Evolutionary conservation across 306 rosid genomes (phyloP).

Genomic region (Macrotyloma uniflorum): DNA sequence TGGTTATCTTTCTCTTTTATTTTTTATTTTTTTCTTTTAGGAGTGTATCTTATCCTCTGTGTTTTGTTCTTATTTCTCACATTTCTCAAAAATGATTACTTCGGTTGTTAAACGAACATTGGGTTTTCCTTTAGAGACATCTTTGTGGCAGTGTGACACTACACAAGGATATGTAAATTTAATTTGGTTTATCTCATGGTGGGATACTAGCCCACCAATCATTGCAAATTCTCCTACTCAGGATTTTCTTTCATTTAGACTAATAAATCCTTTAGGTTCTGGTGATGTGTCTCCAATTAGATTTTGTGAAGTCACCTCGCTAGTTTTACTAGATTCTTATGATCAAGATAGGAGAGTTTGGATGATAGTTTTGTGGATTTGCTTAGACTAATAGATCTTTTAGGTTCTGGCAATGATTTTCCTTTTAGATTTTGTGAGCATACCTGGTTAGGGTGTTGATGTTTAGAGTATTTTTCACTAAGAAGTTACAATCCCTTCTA

Average conservation of each 20-base stretch:
- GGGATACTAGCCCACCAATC: not conserved
- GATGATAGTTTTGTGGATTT: not conserved
- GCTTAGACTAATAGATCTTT: not conserved
- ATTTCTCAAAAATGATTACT: not conserved
- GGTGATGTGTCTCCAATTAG: not conserved
- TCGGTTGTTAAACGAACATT: not conserved
- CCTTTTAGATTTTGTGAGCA: not conserved
- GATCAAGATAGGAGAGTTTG: not conserved
- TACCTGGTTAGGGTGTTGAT: not conserved
- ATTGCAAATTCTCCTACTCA: not conserved
- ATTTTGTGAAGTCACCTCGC: not conserved
- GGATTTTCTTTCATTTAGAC: not conserved
- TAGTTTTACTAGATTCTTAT: not conserved
- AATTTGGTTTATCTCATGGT: slow-evolving; percentile 7
- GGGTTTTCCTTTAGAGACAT: not conserved
- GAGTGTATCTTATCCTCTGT: not conserved
- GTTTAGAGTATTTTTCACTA: not conserved
- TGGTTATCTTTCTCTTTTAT: not conserved
- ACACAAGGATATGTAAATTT: not conserved
- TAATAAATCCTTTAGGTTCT: not conserved
- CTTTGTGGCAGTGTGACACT: not conserved
- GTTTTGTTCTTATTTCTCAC: not conserved
- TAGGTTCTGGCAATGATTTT: not conserved
- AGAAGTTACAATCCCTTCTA: not conserved
- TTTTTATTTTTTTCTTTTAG: not conserved